Conservation (phyloP, 1,139 yeast genomes). For the Suhomyces guaymorum region DNA sequence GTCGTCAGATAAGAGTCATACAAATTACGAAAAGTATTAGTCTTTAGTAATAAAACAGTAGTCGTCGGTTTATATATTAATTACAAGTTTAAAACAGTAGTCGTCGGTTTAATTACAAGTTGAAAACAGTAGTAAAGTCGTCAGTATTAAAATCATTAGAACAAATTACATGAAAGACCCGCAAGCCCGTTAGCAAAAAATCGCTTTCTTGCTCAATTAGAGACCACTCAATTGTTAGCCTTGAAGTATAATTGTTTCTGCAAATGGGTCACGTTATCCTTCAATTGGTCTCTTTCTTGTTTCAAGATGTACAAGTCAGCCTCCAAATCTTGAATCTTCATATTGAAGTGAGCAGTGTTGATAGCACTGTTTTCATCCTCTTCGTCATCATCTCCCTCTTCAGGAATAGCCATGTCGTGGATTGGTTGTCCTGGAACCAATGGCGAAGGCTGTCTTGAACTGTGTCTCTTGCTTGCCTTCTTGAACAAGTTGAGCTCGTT, state of each 20-base stretch:
- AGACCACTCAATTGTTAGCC: slow-evolving; percentile 13
- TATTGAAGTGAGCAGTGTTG: slow-evolving; percentile 66
- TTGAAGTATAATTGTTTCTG: slow-evolving; percentile 55
- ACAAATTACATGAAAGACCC: too few relatives aligned
- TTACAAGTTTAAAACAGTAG: too few relatives aligned
- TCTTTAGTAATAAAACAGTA: too few relatives aligned
- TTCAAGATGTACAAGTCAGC: slow-evolving; percentile 80
- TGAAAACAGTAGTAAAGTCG: slow-evolving; percentile 4
- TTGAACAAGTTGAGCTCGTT: slow-evolving; percentile 64
- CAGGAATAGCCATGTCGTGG: slow-evolving; percentile 14
- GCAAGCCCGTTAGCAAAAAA: too few relatives aligned
- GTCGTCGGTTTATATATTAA: too few relatives aligned
- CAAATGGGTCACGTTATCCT: slow-evolving; percentile 58
- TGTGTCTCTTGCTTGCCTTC: slow-evolving; percentile 41
- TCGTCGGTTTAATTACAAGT: too few relatives aligned
- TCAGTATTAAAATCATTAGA: slow-evolving; percentile 2
- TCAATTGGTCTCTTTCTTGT: slow-evolving; percentile 82
- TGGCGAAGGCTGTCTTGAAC: slow-evolving; percentile 30
- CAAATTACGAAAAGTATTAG: too few relatives aligned
- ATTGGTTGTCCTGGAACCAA: slow-evolving; percentile 17
- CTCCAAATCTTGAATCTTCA: slow-evolving; percentile 78
- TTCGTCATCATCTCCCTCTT: slow-evolving; percentile 24
- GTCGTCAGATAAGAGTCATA: too few relatives aligned
- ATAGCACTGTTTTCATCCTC: slow-evolving; percentile 51
- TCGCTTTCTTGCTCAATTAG: slow-evolving; percentile 4